Evolutionary conservation across 208 protist genomes (phyloP).

Genomic region (Acanthamoeba castellanii): DNA sequence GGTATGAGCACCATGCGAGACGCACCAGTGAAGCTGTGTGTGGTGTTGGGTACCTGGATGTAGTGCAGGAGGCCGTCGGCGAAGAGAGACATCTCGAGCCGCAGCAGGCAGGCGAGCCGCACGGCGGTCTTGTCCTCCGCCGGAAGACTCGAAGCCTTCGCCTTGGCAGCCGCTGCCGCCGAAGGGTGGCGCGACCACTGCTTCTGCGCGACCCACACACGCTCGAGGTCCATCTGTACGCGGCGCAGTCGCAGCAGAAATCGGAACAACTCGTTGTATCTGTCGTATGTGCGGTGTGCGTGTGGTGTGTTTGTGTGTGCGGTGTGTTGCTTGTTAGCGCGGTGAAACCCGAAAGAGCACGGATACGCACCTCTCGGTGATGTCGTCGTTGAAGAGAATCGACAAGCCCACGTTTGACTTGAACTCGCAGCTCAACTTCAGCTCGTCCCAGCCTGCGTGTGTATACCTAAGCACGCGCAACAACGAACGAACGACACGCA

Average conservation of each 20-base stretch:
- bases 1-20: neutral
- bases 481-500: no score
- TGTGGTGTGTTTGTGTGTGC: neutral
- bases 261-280: slow-evolving; percentile 60
- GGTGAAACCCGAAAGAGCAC: neutral
- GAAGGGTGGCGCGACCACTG: neutral
- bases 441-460: neutral
- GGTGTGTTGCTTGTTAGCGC: neutral
- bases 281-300: neutral
- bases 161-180: neutral
- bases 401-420: neutral
- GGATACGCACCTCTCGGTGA: neutral
- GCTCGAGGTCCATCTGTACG: slow-evolving; percentile 18
- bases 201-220: slow-evolving; percentile 23
- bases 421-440: slow-evolving; percentile 27
- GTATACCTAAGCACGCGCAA: no score
- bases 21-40: no score
- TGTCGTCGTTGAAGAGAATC: slow-evolving; percentile 43
- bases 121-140: neutral
- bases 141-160: neutral
- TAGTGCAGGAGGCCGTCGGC: slow-evolving; percentile 18
- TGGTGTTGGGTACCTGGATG: neutral
- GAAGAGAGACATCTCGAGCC: slow-evolving; percentile 10
- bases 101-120: slow-evolving; percentile 25
- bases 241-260: slow-evolving; percentile 31